Conservation (phyloP, 306 rosid genomes). For the Spatholobus suberectus region DNA sequence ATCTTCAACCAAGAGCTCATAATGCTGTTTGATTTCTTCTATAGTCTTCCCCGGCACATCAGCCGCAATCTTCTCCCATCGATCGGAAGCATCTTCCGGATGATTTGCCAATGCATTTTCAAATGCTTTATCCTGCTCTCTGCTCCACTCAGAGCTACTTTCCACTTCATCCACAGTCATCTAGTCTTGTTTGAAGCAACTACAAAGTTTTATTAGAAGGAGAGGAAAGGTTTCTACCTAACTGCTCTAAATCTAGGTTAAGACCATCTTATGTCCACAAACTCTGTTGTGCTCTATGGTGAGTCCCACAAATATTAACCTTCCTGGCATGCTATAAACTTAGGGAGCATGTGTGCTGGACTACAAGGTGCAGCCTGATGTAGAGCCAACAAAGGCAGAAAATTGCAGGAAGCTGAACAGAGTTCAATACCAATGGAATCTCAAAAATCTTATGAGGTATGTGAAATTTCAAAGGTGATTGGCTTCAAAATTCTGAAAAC, state of each 20-base stretch:
- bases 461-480: slow-evolving; percentile 60
- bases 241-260: slow-evolving; percentile 47
- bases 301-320: slow-evolving; percentile 28
- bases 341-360: slow-evolving; percentile 37
- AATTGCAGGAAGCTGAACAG: slow-evolving; percentile 51
- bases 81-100: slow-evolving; percentile 74
- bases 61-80: slow-evolving; percentile 89
- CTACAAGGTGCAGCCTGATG: slow-evolving; percentile 40
- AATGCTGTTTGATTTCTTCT: slow-evolving; percentile 83
- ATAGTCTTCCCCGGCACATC: slow-evolving; percentile 83
- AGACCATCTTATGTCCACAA: slow-evolving; percentile 42
- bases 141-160: slow-evolving; percentile 80
- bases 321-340: slow-evolving; percentile 44
- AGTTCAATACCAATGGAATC: slow-evolving; percentile 57
- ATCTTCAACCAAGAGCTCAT: slow-evolving; percentile 83
- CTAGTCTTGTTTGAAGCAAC: slow-evolving; percentile 45
- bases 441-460: slow-evolving; percentile 44
- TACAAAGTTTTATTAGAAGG: slow-evolving; percentile 41
- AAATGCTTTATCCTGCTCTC: slow-evolving; percentile 92
- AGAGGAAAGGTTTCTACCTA: slow-evolving; percentile 41
- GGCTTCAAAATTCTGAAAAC: slow-evolving; percentile 58
- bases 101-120: slow-evolving; percentile 85
- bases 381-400: slow-evolving; percentile 43
- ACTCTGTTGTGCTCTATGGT: slow-evolving; percentile 17
- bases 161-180: slow-evolving; percentile 78